phyloP scores from a whole-genome alignment of 805 yeast genomes.

The Ogataea chonburiensis region DNA sequence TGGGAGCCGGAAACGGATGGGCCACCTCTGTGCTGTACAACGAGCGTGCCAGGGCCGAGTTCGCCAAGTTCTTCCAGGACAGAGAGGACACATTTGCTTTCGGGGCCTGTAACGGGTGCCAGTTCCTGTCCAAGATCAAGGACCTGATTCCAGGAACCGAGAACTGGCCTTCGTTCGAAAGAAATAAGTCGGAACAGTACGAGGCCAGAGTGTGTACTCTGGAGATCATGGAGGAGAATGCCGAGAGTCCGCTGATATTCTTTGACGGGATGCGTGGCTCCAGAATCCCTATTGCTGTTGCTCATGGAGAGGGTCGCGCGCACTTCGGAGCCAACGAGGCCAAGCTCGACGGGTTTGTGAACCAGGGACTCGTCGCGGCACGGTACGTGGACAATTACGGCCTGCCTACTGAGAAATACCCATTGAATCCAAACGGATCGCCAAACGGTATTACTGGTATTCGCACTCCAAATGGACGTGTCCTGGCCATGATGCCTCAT shows the following conservation, averaged over 20 bases:
- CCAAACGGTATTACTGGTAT: conserved; percentile 93
- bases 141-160: conserved; percentile 90
- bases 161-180: conserved; percentile 94
- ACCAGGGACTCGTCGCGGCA: conserved; percentile 58
- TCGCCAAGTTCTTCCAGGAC: conserved; percentile 75
- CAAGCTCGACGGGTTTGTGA: conserved; percentile 48
- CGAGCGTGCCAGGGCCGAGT: conserved; percentile 71
- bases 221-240: conserved; percentile 60
- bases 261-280: conserved; percentile 92
- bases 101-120: conserved; percentile 99
- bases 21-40: conserved; percentile 93
- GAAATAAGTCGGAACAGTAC: conserved; percentile 89
- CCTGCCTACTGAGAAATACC: conserved; percentile 74
- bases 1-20: conserved; percentile 99
- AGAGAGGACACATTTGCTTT: conserved; percentile 92
- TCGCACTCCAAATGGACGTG: conserved; percentile 87
- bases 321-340: conserved; percentile 49
- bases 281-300: conserved; percentile 91
- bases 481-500: conserved; percentile 98
- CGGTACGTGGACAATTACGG: conserved; percentile 93
- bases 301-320: conserved; percentile 98
- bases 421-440: conserved; percentile 96
- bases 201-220: conserved; percentile 94
- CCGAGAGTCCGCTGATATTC: conserved; percentile 60
- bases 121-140: conserved; percentile 84